Evolutionary conservation across 352 stramenopile genomes (phyloP).

Genomic region (Pythium phragmitis): DNA sequence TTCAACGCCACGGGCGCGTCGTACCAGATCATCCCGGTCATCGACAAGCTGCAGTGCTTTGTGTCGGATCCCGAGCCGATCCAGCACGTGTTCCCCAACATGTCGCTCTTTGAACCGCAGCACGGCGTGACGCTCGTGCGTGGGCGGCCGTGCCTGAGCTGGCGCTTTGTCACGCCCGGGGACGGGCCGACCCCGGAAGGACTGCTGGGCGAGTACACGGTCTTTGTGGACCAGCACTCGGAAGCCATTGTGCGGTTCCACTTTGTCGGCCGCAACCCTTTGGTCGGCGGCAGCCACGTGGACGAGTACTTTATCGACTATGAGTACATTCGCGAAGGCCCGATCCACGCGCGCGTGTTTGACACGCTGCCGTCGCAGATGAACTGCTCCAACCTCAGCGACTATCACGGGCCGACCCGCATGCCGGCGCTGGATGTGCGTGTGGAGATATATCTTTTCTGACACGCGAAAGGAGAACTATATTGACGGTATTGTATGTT

Average conservation of each 20-base stretch:
- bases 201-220: conserved; percentile 80
- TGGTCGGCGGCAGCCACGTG: conserved; percentile 87
- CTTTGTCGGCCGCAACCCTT: conserved; percentile 81
- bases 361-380: conserved; percentile 65
- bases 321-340: conserved; percentile 76
- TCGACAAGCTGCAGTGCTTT: conserved; percentile 76
- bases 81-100: conserved; percentile 85
- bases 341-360: conserved; percentile 68
- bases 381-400: conserved; percentile 75
- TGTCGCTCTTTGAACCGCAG: conserved; percentile 81
- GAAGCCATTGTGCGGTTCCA: conserved; percentile 83
- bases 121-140: conserved; percentile 74
- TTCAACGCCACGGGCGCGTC: conserved; percentile 78
- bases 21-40: conserved; percentile 84
- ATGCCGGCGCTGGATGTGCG: conserved; percentile 66
- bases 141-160: conserved; percentile 76
- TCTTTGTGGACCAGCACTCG: conserved; percentile 80
- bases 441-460: conserved; percentile 3
- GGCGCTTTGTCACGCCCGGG: conserved; percentile 71
- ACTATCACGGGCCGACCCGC: conserved; percentile 49
- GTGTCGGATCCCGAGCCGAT: conserved; percentile 50
- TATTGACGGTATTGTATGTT: conserved; percentile 1
- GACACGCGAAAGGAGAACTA: not conserved
- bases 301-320: conserved; percentile 92
- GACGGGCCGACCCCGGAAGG: conserved; percentile 57